Evolutionary conservation across 2,329 filamentous ascomycete genomes (phyloP), one percentile per base, ranked within the genome.

Genomic region (Colletotrichum theobromicola): DNA sequence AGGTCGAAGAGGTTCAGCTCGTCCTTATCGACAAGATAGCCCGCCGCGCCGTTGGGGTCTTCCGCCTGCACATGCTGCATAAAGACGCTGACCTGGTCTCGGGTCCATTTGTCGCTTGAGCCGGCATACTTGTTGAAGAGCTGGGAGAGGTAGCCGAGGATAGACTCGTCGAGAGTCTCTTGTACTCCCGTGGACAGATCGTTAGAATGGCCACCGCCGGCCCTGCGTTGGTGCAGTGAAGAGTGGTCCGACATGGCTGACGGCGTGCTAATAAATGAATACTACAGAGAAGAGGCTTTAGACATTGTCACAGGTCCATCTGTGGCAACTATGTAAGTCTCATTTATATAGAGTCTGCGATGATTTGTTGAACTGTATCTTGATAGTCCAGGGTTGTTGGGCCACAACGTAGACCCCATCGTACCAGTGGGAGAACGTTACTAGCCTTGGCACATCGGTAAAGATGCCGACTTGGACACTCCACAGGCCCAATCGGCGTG

Each of bases 1-100:
- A 91, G 91, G 70, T 79, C 84, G 42, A 82, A 78, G 53, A 90
- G 83, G 70, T 88, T 87, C 76, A 90, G 81, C 30, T 79, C 78
- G 16, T 84, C 82, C n/a, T 72, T 78, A 35, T 55, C 70, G 50
- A 58, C 67, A 12, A 74, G 71, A 21, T 55, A 75, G 5, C 74
- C 28, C 2, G 76, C 77, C 15, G 79, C 75, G 10, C 76, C 72
- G n/a, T 79, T 82, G 24, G 84, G 75, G 37, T 77, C 81, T 32
- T 86, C 85, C 34, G 81, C 83, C 79, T 91, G 89, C 24, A 86
- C 83, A 35, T 85, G 82, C 67, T 83, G 80, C 62, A 89, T 76
- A 72, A 91, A 91, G 30, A 84, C 80, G 37, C 83, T 79, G 50
- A 87, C 82, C 76, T 88, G 85, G 28, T 85, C 83, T 32, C 79